Evolutionary conservation across 345 rosid species (phyloP).

Genomic region (Citrus australasica): DNA sequence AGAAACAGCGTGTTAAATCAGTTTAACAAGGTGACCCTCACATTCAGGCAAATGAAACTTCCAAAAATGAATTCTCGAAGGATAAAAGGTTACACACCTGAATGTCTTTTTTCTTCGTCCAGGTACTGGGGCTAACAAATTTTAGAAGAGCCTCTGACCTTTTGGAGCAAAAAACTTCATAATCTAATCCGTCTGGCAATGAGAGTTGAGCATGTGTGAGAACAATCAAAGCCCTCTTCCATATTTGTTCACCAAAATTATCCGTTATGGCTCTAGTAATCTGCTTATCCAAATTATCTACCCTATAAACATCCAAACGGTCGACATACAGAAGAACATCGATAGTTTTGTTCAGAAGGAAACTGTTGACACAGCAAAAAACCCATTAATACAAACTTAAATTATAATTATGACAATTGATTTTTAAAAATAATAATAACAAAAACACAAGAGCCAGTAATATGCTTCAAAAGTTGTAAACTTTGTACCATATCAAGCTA

Average conservation of each 20-base stretch:
- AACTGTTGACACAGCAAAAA: constrained; percentile 34
- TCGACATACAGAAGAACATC: constrained; percentile 75
- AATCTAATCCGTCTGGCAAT: constrained; percentile 72
- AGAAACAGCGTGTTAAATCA: not conserved
- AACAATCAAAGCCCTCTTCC: constrained; percentile 74
- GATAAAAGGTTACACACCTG: constrained; percentile 28
- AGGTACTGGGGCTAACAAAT: constrained; percentile 49
- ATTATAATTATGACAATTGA: not conserved
- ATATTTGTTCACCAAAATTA: constrained; percentile 79
- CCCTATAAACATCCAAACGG: constrained; percentile 81
- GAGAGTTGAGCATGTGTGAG: constrained; percentile 89
- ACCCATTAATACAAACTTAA: not conserved
- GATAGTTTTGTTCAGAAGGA: constrained; percentile 67
- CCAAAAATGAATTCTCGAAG: not conserved
- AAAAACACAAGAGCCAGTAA: not conserved
- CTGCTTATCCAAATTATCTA: constrained; percentile 78
- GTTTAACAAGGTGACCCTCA: constrained; percentile 24
- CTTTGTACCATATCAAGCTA: not conserved
- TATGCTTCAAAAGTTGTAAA: not conserved
- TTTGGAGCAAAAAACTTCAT: constrained; percentile 58
- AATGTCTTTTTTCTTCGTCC: constrained; percentile 45
- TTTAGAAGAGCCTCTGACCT: constrained; percentile 72
- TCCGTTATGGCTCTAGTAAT: constrained; percentile 67
- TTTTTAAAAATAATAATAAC: not conserved
- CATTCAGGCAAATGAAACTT: constrained; percentile 54